Evolutionary conservation across 2,329 filamentous ascomycete species (phyloP).

Genomic region (Tolypocladium tropicale): DNA sequence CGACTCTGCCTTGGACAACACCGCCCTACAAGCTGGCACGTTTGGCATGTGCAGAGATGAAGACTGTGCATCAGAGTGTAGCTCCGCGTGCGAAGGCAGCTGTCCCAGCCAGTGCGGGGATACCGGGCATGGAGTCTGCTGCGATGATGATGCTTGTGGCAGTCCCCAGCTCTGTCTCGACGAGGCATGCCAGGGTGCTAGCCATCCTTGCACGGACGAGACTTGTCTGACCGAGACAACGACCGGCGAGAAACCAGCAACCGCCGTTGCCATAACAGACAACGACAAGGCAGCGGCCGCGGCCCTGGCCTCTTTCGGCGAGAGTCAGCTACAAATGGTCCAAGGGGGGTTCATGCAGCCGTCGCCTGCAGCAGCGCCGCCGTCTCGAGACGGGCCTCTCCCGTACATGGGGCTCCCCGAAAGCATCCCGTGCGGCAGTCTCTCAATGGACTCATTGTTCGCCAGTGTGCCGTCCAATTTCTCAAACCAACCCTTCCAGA

Average conservation of each 20-base stretch:
- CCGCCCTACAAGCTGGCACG: not conserved
- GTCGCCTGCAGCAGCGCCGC: slow-evolving; percentile 1
- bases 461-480: slow-evolving; percentile 2
- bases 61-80: slow-evolving; percentile 23
- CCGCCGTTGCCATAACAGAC: slow-evolving; percentile 7
- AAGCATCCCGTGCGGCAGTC: slow-evolving; percentile 10
- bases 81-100: slow-evolving; percentile 22
- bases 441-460: slow-evolving; percentile 10
- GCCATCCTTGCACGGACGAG: slow-evolving; percentile 23
- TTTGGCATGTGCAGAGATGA: slow-evolving; percentile 9
- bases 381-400: slow-evolving; percentile 2
- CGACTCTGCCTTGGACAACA: slow-evolving; percentile 2
- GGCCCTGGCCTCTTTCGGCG: slow-evolving; percentile 20
- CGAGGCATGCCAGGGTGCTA: slow-evolving; percentile 24
- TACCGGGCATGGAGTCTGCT: slow-evolving; percentile 20
- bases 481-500: slow-evolving; percentile 8
- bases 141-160: slow-evolving; percentile 23
- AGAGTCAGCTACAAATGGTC: slow-evolving; percentile 6
- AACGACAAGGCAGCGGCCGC: slow-evolving; percentile 17
- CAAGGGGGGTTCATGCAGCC: slow-evolving; percentile 6
- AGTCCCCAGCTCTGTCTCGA: slow-evolving; percentile 13
- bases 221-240: slow-evolving; percentile 18
- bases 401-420: slow-evolving; percentile 5
- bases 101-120: slow-evolving; percentile 25
- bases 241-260: not conserved